Evolutionary conservation across 805 yeast genomes (phyloP), one percentile per base, ranked within the genome.

Genomic region (Kodamaea kakaduensis): DNA sequence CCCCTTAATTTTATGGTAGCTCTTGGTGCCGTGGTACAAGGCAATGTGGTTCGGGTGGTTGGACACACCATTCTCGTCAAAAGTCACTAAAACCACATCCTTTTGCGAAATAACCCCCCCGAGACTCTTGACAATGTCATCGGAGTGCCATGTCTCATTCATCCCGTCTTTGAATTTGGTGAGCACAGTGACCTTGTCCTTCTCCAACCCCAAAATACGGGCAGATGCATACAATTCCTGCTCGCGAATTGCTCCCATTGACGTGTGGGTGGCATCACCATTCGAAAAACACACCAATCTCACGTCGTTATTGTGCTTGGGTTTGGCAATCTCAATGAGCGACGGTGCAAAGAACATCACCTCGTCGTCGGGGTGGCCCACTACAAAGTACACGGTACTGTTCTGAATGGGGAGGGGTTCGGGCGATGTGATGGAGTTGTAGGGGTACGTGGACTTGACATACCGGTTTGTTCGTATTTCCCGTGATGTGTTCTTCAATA

Each of bases 291-390:
- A 85, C 6, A 87, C 50, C 9, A 89, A 50, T 24, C 73, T 68
- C 10, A 88, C 60, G 6, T 51, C 44, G 48, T 81, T 82, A 35
- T 65, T 54, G 45, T 74, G 64, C 32, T 67, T 58, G 1, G 70
- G 59, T 41, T 72, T 71, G 7, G 69, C 44, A 34, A 69, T 50
- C 43, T 76, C 81, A 6, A 74, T 56, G 20, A 88, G 45, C 0
- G 89, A 67, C 0, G 98, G 98, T 1, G 87, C 77, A 51, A 93
- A 93, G 59, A 93, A 93, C 98, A 93, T 93, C 34, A 87, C 89
- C 59, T 93, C 99, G 57, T 93, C 99, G 58, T 93, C 99, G 0
- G 99, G 99, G 58, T 93, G 99, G 0, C 96, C 96, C 25, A 88
- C 80, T 9, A 90, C 61, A 30, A 81, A 62, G 45, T 67, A 72